Evolutionary conservation across 1,139 yeast species (phyloP), one percentile per base, ranked within the genome.

Genomic region (Nadsonia commutata): DNA sequence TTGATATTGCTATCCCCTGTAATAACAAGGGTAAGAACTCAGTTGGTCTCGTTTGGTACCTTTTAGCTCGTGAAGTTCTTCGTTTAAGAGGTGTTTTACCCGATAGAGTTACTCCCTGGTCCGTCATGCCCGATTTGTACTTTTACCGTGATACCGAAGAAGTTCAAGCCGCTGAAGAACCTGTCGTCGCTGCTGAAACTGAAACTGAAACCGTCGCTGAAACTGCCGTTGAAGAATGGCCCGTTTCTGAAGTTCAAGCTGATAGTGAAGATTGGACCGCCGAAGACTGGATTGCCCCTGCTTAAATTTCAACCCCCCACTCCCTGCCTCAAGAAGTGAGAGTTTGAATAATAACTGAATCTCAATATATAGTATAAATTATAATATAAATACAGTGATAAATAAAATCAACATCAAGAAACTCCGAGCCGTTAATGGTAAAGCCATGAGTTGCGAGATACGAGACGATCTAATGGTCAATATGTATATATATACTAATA

Each of bases 111-210:
- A 83, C 93, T 70, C 82, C 82, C 70, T 90, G 99, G 99, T 74
- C 94, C 61, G 93, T 90, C 69, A 93, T 90, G 98, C 97, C 97
- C 73, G 99, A 90, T 77, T 80, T 88, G 74, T 90, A 88, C 86
- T 90, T 90, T 86, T 90, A 90, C 97, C 90, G 99, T 81, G 96
- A 90, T 76, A 98, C 98, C 66, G 98, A 90, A 77, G 99, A 90
- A 74, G 82, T 82, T 71, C 95, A 85, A 75, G 85, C 80, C 68
- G 74, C 78, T 65, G 72, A 78, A 44, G 76, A 72, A 57, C 67
- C 72, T 59, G 75, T 72, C 60, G 67, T 70, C 53, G 70, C 66
- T 55, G 76, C 69, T 57, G 76, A 72, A 58, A 72, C 65, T 56
- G 68, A 70, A 56, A 76, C 71, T 62, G 80, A 71, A 60, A 83